Evolutionary conservation across 441 rosid genomes (phyloP).

Genomic region (Capsella rubella): DNA sequence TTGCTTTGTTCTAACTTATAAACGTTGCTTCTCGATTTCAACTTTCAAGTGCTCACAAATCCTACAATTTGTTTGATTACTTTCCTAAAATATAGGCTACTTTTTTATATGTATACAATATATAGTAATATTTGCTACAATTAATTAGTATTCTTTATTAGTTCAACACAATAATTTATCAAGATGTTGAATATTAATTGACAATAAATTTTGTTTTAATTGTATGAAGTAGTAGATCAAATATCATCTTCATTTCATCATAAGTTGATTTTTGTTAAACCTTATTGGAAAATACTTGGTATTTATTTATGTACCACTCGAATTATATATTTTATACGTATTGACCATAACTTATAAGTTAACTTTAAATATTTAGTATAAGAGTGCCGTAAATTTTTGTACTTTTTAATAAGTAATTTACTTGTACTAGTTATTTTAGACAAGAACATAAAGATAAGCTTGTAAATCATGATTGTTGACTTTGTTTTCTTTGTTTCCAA

Average conservation of each 20-base stretch:
- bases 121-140: no score
- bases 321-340: neutral
- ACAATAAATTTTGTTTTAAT: neutral
- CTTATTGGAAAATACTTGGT: neutral
- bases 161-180: neutral
- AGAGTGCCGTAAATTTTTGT: no score
- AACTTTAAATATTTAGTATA: no score
- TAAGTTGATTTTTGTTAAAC: no score
- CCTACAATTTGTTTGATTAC: neutral
- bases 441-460: neutral
- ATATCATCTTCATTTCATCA: neutral
- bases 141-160: no score
- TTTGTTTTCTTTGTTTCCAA: neutral
- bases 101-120: neutral
- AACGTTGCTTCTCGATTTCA: neutral
- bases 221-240: neutral
- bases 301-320: neutral
- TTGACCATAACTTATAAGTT: neutral
- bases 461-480: neutral
- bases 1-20: neutral
- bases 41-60: neutral
- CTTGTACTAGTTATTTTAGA: neutral
- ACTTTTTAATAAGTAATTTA: no score
- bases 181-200: neutral
- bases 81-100: neutral